Base-by-base conservation (phyloP, 768 basidiomycete species). In the Cystofilobasidium bisporidii region DNA sequence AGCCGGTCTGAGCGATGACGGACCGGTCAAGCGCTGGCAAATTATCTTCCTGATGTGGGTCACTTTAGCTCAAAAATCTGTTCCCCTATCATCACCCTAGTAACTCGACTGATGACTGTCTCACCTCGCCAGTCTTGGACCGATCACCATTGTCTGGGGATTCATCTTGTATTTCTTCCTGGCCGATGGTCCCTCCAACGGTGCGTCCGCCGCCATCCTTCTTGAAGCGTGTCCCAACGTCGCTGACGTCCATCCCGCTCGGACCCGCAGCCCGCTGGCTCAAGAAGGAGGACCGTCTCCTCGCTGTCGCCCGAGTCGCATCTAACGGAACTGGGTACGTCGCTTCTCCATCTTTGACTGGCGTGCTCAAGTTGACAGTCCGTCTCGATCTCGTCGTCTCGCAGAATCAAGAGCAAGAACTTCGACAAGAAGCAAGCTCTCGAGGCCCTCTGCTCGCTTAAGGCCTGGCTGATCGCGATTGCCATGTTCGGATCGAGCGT, bases 11-110 rank as follows among this genome's bases (percentile, higher is more conserved):
- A 33, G n/a, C 4, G 57, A 64, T 38, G 15, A 38, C 17, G 65
- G 65, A 28, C 65, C 73, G 15, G 65, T 67, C 45, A 41, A 38
- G 58, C 67, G 67, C 59, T 74, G 72, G 71, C 65, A 72, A 64
- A 45, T 75, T 32, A 77, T 78, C 68, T 77, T 77, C 72, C 72
- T 73, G 72, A 72, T 78, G n/a, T n/a, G n/a, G n/a, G n/a, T n/a
- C n/a, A n/a, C n/a, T n/a, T n/a, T n/a, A n/a, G n/a, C n/a, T n/a
- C n/a, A n/a, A n/a, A n/a, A n/a, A n/a, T n/a, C n/a, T n/a, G n/a
- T n/a, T n/a, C n/a, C n/a, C n/a, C n/a, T n/a, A n/a, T n/a, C n/a
- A n/a, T n/a, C n/a, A n/a, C n/a, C n/a, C n/a, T n/a, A n/a, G n/a
- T n/a, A n/a, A n/a, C n/a, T n/a, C n/a, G n/a, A n/a, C n/a, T n/a